Conservation (phyloP, 495 filamentous ascomycete species). For the Aspergillus ostianus region DNA sequence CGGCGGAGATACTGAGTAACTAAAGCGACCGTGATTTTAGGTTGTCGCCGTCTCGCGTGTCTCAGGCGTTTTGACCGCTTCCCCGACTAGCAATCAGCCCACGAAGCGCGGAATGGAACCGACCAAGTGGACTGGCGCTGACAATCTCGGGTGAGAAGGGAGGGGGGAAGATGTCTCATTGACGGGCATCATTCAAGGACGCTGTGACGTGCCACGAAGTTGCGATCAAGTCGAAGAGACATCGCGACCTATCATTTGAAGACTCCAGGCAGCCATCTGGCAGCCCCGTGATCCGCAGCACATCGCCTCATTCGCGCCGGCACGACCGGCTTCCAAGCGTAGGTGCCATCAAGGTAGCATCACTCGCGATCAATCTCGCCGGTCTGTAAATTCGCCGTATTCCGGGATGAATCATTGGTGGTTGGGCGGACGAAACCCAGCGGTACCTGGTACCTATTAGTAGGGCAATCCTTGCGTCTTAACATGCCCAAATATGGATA, state of each 20-base stretch:
- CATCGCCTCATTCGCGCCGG: slow-evolving; percentile 16
- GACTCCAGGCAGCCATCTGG: slow-evolving; percentile 6
- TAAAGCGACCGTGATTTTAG: slow-evolving; percentile 9
- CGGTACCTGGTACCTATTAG: slow-evolving; percentile 7
- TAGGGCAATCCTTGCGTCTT: slow-evolving; percentile 3
- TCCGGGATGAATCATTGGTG: not conserved
- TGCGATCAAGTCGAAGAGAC: slow-evolving; percentile 3
- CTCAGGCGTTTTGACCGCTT: slow-evolving; percentile 12
- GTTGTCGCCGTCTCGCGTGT: slow-evolving; percentile 20
- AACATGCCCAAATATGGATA: not conserved
- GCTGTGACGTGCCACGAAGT: slow-evolving; percentile 17
- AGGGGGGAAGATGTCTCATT: slow-evolving; percentile 8
- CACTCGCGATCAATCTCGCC: not conserved
- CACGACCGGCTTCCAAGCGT: slow-evolving; percentile 14
- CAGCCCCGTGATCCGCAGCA: slow-evolving; percentile 18
- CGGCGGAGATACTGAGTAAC: slow-evolving; percentile 4
- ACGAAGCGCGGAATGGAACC: slow-evolving; percentile 12
- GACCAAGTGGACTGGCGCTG: slow-evolving; percentile 13
- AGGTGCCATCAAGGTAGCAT: not conserved
- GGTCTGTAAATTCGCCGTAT: not conserved
- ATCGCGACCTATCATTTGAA: slow-evolving; percentile 1
- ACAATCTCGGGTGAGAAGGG: slow-evolving; percentile 14
- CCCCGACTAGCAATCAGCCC: slow-evolving; percentile 1
- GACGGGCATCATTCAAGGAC: slow-evolving; percentile 12
- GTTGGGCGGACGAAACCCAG: no score